A percentile compares a stretch with the other conserved stretches of the same genome.
These are phyloP conservation scores for Dipodascopsis tothii DNA, from an alignment of 805 yeast species.

Conservation along the genomic window DNA sequence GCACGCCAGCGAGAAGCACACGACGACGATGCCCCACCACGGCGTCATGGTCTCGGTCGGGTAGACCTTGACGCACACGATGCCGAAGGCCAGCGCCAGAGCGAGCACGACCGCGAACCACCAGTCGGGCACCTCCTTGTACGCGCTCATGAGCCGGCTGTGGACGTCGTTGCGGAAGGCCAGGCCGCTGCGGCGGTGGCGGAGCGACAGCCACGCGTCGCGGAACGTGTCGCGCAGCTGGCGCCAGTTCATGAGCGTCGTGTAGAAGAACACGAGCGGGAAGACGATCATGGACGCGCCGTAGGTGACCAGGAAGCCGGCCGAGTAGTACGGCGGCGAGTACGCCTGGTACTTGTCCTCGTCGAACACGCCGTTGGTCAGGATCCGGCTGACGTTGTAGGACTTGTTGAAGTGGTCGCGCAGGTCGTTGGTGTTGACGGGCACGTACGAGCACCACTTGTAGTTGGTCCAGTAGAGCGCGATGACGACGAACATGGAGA, in stretches of 20 bases:
- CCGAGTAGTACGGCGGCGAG: slow-evolving; percentile 57
- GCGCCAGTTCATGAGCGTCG: slow-evolving; percentile 2
- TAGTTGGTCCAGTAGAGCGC: slow-evolving; percentile 47
- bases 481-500: slow-evolving; percentile 45
- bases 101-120: slow-evolving; percentile 46
- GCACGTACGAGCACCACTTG: slow-evolving; percentile 50
- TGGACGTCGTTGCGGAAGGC: slow-evolving; percentile 41
- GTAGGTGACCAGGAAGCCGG: slow-evolving; percentile 48
- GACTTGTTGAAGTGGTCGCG: slow-evolving; percentile 45
- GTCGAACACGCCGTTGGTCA: slow-evolving; percentile 42
- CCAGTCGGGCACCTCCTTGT: slow-evolving; percentile 59
- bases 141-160: slow-evolving; percentile 48
- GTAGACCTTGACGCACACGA: slow-evolving; percentile 36
- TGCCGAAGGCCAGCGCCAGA: slow-evolving; percentile 42
- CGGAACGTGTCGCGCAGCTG: not conserved
- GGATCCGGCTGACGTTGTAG: slow-evolving; percentile 46
- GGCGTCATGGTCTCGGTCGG: slow-evolving; percentile 46
- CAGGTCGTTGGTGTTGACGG: slow-evolving; percentile 40
- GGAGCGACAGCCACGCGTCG: slow-evolving; percentile 22
- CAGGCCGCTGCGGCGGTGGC: slow-evolving; percentile 2
- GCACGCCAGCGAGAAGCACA: slow-evolving; percentile 46
- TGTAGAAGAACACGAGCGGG: slow-evolving; percentile 9
- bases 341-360: slow-evolving; percentile 45
- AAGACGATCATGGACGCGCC: slow-evolving; percentile 55
- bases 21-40: slow-evolving; percentile 55